Evolutionary conservation across 1,284 basidiomycete species (phyloP), one percentile per base, ranked within the genome.

Genomic region (Boletellus deceptivus): DNA sequence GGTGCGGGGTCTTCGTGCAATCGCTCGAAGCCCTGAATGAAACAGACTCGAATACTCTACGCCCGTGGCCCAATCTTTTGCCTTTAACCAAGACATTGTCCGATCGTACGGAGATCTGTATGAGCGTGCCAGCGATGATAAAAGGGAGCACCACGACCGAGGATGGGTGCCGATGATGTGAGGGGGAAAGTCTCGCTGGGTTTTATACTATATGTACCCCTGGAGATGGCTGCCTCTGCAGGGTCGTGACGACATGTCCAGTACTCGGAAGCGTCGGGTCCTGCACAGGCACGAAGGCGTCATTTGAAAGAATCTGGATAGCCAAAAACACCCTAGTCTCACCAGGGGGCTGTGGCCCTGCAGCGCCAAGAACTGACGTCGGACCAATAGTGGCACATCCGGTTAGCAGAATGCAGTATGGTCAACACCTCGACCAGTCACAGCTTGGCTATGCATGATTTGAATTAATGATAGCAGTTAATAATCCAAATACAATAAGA

Each of bases 61-160:
- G 6, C 62, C 67, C 1, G 58, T 60, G 27, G 50, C 51, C 67
- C 55, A 67, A 40, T 65, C 64, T 27, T 54, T 68, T 9, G 52
- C 60, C 24, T 65, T 65, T 20, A 69, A 43, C 64, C 65, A 65
- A 45, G 67, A 68, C 65, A 65, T 69, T 2, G 38, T 16, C 1
- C 33, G 37, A 24, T 27, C 17, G 35, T 43, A 29, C 16, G 13
- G 14, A 17, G 11, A 43, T 33, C 8, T 14, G 20, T 18, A 16
- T 13, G 29, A 33, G 8, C 5, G 38, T 37, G 34, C 27, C 29
- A 20, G 14, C 13, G 25, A 14, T 24, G 18, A 9, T 17, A 22
- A 10, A 9, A 18, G 13, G n/a, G 41, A 35, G 31, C 36, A 11
- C 29, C 18, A 8, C 4, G 6, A 22, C 27, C 3, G 25, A 17